Base-by-base conservation (phyloP, 345 rosid genomes). In the Citrus medica region DNA sequence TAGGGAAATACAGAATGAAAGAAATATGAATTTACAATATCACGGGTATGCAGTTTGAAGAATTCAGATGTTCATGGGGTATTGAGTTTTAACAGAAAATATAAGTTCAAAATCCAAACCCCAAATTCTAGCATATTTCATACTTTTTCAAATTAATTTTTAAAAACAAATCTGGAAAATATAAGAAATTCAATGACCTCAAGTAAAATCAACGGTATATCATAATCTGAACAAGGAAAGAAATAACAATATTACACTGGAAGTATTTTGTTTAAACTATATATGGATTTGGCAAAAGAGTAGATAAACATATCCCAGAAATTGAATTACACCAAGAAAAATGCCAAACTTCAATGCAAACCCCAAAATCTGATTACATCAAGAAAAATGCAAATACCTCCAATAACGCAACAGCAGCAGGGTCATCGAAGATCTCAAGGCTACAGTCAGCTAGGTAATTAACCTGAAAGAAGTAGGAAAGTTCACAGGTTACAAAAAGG, bases 381-480 rank as follows among this genome's bases (percentile, higher is more conserved):
- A 75, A 78, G 68, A 30, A 62, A 53, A n/a, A 61, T 7, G 78
- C 8, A 48, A 19, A 21, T 85, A 96, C 98, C 98, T 96, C 97
- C 33, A 94, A 69, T 81, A 92, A 73, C 65, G 98, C 97, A 81
- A 79, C 79, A 48, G 92, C 94, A 80, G 97, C 90, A 61, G 98
- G 98, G 85, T 96, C 98, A 80, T 96, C 98, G 38, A 90, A 86
- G 82, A 94, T 89, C 76, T 94, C 97, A 79, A 89, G 92, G 89
- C 93, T 96, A 82, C 88, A 88, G 79, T 96, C 97, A 69, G 94
- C 91, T 55, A 94, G 71, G 84, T 96, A 96, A 89, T 94, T 94
- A 62, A 94, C 84, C 99, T 92, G 85, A 67, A 74, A 32, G 66
- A 48, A 53, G n/a, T 14, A n/a, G 21, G 40, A 56, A 59, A 60